Percentiles rank a stretch among this genome's conserved stretches.
Conservation (phyloP, 257 asterid genomes). For the Gardenia jasminoides region DNA sequence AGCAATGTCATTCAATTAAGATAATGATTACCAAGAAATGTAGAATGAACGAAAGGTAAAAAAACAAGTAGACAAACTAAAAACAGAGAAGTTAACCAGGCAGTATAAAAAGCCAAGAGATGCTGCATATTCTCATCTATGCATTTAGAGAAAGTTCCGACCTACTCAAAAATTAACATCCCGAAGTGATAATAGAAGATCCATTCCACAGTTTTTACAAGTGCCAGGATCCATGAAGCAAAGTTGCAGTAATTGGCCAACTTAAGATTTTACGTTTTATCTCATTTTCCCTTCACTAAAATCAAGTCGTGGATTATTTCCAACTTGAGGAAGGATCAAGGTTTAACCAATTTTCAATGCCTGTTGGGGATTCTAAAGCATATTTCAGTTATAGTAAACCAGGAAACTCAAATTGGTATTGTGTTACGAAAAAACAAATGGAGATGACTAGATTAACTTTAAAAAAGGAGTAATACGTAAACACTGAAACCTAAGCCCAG, state of each 20-base stretch:
- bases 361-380: constrained; percentile 1
- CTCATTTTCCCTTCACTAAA: neutral
- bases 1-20: constrained; percentile 5
- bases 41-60: too few species aligned
- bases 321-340: neutral
- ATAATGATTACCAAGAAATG: neutral
- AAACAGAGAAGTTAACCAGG: neutral
- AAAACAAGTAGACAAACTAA: neutral
- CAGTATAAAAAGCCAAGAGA: neutral
- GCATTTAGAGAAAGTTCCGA: neutral
- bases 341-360: constrained; percentile 5
- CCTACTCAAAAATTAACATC: neutral
- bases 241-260: neutral
- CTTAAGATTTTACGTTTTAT: neutral
- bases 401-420: neutral
- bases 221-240: neutral
- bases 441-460: neutral
- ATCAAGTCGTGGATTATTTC: neutral
- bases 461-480: neutral
- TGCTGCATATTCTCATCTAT: neutral
- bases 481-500: neutral
- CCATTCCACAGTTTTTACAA: neutral
- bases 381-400: neutral
- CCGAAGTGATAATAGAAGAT: neutral
- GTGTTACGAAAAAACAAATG: neutral